phyloP scores from a whole-genome alignment of 495 filamentous ascomycete genomes.

The Neurospora sp. region DNA sequence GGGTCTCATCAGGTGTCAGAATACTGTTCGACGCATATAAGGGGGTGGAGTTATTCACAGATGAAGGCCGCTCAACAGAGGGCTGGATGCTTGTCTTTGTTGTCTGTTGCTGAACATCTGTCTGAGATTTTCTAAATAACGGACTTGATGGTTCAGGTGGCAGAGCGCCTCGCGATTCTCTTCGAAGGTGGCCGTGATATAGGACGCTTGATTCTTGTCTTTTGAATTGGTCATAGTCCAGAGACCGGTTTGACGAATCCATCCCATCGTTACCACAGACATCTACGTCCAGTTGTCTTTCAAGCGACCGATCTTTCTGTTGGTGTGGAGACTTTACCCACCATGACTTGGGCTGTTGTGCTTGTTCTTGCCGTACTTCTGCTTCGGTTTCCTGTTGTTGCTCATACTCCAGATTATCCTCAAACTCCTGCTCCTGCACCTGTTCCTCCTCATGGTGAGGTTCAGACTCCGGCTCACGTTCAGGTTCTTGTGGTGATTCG shows the following conservation, averaged over 20 bases:
- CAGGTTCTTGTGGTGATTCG: neutral
- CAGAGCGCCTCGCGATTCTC: neutral
- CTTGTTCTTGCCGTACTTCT: neutral
- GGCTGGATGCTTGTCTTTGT: slow-evolving; percentile 18
- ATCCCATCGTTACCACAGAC: neutral
- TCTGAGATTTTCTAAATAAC: neutral
- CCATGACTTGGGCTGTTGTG: neutral
- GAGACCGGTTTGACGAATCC: neutral
- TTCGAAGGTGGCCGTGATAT: neutral
- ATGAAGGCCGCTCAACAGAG: slow-evolving; percentile 27
- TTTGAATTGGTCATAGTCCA: neutral
- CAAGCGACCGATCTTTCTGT: neutral
- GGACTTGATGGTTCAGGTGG: neutral
- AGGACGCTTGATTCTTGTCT: neutral
- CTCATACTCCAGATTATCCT: neutral
- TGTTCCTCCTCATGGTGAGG: neutral
- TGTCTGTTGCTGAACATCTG: neutral
- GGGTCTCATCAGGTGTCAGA: slow-evolving; percentile 45
- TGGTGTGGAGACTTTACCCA: neutral
- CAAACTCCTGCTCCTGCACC: neutral
- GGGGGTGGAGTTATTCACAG: slow-evolving; percentile 25
- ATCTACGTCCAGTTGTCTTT: neutral
- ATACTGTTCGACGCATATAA: slow-evolving; percentile 33
- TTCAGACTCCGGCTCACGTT: neutral
- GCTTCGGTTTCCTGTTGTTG: neutral